phyloP scores from a whole-genome alignment of 495 filamentous ascomycete species.

The Aspergillus heteromorphus region DNA sequence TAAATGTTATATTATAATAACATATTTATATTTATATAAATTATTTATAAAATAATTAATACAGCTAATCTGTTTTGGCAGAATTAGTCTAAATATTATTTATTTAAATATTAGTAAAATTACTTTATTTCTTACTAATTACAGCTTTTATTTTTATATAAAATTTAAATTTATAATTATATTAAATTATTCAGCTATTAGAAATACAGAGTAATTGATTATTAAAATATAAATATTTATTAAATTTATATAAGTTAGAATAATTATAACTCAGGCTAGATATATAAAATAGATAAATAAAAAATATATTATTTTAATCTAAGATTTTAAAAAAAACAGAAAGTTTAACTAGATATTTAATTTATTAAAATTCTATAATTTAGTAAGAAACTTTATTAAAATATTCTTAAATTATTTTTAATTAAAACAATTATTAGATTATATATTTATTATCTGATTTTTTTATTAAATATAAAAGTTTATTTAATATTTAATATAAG shows the following conservation, averaged over 20 bases:
- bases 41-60: neutral
- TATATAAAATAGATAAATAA: neutral
- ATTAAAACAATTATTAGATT: neutral
- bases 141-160: neutral
- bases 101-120: neutral
- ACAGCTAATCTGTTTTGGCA: neutral
- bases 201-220: neutral
- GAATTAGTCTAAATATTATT: neutral
- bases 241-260: neutral
- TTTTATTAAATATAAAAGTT: slow-evolving; percentile 2
- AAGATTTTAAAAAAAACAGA: neutral
- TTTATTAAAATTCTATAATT: neutral
- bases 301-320: neutral
- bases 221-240: neutral
- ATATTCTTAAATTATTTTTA: neutral
- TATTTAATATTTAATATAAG: slow-evolving; percentile 4
- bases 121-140: neutral
- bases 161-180: neutral
- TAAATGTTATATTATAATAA: neutral
- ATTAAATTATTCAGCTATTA: neutral
- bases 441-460: neutral
- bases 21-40: neutral
- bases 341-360: neutral
- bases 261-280: neutral
- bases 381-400: neutral